A percentile compares a stretch with the other conserved stretches of the same genome.
Conservation (phyloP, 805 yeast genomes). For the Sugiyamaella floridensis region DNA sequence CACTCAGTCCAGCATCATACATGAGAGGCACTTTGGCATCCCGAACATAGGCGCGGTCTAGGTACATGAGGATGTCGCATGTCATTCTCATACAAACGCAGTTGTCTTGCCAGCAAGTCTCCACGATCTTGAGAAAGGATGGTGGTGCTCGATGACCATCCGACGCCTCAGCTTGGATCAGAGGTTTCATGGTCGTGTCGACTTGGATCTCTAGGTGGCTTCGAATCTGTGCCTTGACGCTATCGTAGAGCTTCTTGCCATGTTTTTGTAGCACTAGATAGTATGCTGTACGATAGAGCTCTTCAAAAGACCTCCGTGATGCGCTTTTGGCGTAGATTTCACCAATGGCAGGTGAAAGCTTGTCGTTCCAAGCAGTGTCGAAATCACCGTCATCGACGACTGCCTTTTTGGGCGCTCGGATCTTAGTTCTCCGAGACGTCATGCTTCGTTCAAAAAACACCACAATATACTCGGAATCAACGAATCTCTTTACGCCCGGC, state of each 20-base stretch:
- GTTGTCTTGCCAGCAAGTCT: constrained; percentile 63
- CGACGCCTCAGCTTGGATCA: constrained; percentile 7
- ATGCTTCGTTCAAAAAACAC: too few species aligned
- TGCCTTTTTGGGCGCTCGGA: background rate
- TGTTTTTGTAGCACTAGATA: constrained; percentile 62
- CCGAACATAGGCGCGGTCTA: constrained; percentile 78
- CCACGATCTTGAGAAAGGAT: constrained; percentile 31
- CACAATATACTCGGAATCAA: too few species aligned
- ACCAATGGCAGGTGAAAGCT: constrained; percentile 56
- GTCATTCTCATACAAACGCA: constrained; percentile 66
- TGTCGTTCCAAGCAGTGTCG: constrained; percentile 54
- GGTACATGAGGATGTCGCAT: constrained; percentile 77
- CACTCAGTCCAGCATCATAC: constrained; percentile 65
- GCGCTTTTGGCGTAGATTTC: constrained; percentile 71
- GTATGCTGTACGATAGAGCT: constrained; percentile 72
- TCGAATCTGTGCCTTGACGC: constrained; percentile 45
- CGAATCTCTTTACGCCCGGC: too few species aligned
- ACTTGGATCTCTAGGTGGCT: constrained; percentile 36
- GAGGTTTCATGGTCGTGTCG: constrained; percentile 18
- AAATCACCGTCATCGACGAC: constrained; percentile 38
- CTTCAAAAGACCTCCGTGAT: constrained; percentile 70
- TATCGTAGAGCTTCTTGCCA: constrained; percentile 59
- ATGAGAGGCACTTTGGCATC: constrained; percentile 55
- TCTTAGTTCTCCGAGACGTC: background rate
- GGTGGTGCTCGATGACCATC: constrained; percentile 9